phyloP scores from a whole-genome alignment of 768 basidiomycete genomes.

The Dacryopinax spathularia region DNA sequence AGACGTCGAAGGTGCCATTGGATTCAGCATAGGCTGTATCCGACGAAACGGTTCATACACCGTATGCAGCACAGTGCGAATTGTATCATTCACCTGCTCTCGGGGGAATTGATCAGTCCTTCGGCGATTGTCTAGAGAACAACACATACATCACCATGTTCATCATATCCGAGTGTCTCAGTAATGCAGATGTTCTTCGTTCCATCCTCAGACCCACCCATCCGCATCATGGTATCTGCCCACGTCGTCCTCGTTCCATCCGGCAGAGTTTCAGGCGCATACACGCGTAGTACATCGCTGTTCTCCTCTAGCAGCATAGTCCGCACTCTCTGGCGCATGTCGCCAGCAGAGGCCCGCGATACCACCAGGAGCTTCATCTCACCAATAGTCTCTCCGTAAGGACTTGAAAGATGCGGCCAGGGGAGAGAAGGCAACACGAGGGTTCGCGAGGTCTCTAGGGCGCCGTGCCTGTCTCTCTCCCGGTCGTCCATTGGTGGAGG shows the following conservation, averaged over 20 bases:
- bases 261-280: neutral
- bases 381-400: neutral
- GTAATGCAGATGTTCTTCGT: neutral
- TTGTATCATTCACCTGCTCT: neutral
- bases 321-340: neutral
- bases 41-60: neutral
- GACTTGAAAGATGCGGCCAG: neutral
- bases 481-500: neutral
- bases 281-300: neutral
- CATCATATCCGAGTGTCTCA: neutral
- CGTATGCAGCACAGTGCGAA: neutral
- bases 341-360: neutral
- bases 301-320: neutral
- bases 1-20: neutral
- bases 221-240: neutral
- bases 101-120: neutral
- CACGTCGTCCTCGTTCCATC: neutral
- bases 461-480: neutral
- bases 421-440: neutral
- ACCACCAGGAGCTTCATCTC: conserved; percentile 1
- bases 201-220: neutral
- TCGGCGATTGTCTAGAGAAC: neutral
- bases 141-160: neutral
- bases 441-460: neutral
- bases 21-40: neutral